Evolutionary conservation across 1,139 yeast species (phyloP), one percentile per base, ranked within the genome.

Genomic region (Saccharomycopsis hybrid): DNA sequence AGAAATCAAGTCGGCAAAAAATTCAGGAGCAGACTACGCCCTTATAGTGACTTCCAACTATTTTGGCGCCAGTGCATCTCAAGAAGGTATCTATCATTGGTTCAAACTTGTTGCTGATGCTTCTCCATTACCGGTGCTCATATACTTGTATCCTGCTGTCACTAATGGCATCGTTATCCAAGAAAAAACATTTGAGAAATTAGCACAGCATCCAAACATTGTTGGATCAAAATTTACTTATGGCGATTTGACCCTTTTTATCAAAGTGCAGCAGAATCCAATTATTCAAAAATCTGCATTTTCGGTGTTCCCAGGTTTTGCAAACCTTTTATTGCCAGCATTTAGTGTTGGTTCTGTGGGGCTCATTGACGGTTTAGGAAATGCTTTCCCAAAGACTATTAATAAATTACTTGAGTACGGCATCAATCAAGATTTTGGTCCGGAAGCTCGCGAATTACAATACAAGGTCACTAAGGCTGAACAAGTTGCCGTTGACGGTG

Each of bases 101-200:
- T 73, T 66, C 60, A 60, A 62, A 18, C 65, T 62, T 31, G 72
- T 76, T 33, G 79, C 79, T 28, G 74, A 73, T 54, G 60, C 63
- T 37, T 61, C 75, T 5, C 65, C 65, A 1, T 58, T 76, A 48
- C 80, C 80, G 37, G 64, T 76, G 40, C 58, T 76, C 57, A 66
- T 76, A 52, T 76, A 76, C 66, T 67, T 73, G 55, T 76, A 68
- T 62, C 80, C 80, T 18, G 78, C 78, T 8, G 77, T 72, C 36
- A 63, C 68, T 44, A 71, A 71, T 54, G 66, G 66, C 30, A 64
- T 70, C 46, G 62, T 58, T 41, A 60, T 71, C 33, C 55, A 60
- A 18, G 64, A 67, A 3, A 63, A 61, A 28, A 63, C 70, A 32
- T 64, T 69, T 51, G 61, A 59, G 48, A 58, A 58, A 39, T 62